Percentiles rank a stretch among this genome's conserved stretches.
Conservation (phyloP, 345 rosid genomes). For the Isatis tinctoria region DNA sequence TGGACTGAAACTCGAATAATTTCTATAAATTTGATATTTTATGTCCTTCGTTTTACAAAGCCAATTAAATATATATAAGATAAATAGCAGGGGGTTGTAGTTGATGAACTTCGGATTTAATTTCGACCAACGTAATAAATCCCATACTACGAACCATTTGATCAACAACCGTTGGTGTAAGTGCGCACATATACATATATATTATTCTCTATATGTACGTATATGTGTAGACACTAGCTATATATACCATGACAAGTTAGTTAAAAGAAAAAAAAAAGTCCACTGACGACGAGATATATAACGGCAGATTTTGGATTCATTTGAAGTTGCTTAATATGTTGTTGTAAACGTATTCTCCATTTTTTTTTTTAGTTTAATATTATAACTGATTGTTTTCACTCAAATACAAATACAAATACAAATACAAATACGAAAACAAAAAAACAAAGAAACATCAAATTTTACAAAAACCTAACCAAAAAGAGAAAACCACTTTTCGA, state of each 20-base stretch:
- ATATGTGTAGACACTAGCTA: neutral
- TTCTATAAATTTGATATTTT: neutral
- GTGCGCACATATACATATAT: neutral
- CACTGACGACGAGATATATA: neutral
- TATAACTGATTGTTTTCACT: too few relatives aligned
- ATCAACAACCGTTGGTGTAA: neutral
- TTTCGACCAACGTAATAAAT: neutral
- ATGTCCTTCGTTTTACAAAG: too few relatives aligned
- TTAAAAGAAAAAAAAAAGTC: neutral
- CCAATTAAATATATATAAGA: neutral
- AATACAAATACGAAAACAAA: too few relatives aligned
- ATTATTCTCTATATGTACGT: neutral
- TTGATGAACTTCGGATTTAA: neutral
- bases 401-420: too few relatives aligned
- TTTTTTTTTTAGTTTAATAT: too few relatives aligned
- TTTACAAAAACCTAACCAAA: too few relatives aligned
- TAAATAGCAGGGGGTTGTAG: neutral
- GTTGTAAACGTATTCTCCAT: neutral
- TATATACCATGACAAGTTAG: neutral
- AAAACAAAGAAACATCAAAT: too few relatives aligned
- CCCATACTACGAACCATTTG: neutral
- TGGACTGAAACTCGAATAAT: neutral
- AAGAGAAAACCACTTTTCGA: too few relatives aligned
- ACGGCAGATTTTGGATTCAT: constrained; percentile 21
- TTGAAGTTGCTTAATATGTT: constrained; percentile 5